Percentiles rank a stretch among this genome's conserved stretches.
Conservation (phyloP, 768 basidiomycete genomes). For the Tricholoma sp. region DNA sequence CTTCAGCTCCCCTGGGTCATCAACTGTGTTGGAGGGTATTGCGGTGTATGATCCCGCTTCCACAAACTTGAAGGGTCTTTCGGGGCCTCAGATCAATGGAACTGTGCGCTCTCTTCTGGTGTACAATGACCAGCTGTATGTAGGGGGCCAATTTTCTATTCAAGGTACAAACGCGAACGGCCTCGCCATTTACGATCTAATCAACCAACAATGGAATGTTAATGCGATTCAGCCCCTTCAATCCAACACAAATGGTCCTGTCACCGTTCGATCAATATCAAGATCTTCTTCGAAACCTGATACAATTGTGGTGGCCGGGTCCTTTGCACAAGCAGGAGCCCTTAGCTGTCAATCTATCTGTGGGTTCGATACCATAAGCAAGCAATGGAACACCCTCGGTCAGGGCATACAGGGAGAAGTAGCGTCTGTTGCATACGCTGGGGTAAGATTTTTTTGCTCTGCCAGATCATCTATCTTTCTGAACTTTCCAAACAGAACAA, state of each 20-base stretch:
- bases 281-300: slow-evolving; percentile 54
- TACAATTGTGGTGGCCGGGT: slow-evolving; percentile 79
- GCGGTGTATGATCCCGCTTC: slow-evolving; percentile 65
- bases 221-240: slow-evolving; percentile 57
- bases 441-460: slow-evolving; percentile 47
- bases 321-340: slow-evolving; percentile 76
- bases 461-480: slow-evolving; percentile 5
- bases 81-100: slow-evolving; percentile 64
- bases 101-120: slow-evolving; percentile 76
- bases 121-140: slow-evolving; percentile 60
- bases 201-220: slow-evolving; percentile 55
- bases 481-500: slow-evolving; percentile 39
- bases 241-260: slow-evolving; percentile 43
- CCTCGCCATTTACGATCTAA: slow-evolving; percentile 78
- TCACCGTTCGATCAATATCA: slow-evolving; percentile 70
- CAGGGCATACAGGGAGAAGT: slow-evolving; percentile 80
- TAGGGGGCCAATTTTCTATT: slow-evolving; percentile 82
- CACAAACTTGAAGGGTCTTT: slow-evolving; percentile 45
- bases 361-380: slow-evolving; percentile 57
- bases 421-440: slow-evolving; percentile 72
- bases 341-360: slow-evolving; percentile 77
- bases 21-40: slow-evolving; percentile 44
- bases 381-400: slow-evolving; percentile 80
- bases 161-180: slow-evolving; percentile 54
- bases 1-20: slow-evolving; percentile 37